Percentiles rank a stretch among this genome's conserved stretches.
Evolutionary conservation across 345 rosid species (phyloP).

Genomic region (Conringia planisiliqua): DNA sequence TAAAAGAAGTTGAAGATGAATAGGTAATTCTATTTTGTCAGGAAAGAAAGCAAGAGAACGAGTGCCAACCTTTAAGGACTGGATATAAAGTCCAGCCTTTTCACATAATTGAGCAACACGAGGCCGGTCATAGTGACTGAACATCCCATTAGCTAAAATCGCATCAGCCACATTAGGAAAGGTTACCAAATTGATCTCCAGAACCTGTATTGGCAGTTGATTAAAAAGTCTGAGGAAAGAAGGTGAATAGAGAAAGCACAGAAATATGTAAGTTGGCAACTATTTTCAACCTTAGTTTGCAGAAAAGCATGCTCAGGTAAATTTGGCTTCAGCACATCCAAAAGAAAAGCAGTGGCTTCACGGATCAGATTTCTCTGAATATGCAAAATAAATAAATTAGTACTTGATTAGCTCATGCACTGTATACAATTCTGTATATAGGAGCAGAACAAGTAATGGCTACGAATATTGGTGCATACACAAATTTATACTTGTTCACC

Average conservation of each 20-base stretch:
- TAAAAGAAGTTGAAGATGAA: not conserved
- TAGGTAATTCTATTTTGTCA: not conserved
- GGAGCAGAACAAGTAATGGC: not conserved
- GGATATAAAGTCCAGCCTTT: slow-evolving; percentile 92
- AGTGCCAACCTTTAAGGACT: slow-evolving; percentile 78
- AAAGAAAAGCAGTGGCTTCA: slow-evolving; percentile 95
- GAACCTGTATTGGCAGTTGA: slow-evolving; percentile 55
- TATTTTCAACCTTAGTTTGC: slow-evolving; percentile 71
- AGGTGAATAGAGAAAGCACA: not conserved
- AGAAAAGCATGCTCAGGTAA: slow-evolving; percentile 89
- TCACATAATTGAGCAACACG: slow-evolving; percentile 98
- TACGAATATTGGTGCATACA: not conserved
- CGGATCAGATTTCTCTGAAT: slow-evolving; percentile 91
- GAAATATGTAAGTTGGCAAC: not conserved
- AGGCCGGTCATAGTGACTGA: slow-evolving; percentile 96
- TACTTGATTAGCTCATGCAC: not conserved
- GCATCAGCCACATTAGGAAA: slow-evolving; percentile 99
- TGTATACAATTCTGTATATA: not conserved
- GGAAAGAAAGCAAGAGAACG: not conserved
- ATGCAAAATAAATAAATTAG: not conserved
- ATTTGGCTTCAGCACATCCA: slow-evolving; percentile 96
- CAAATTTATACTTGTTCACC: not conserved
- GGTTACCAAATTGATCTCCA: slow-evolving; percentile 97
- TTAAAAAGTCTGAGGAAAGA: slow-evolving; percentile 3
- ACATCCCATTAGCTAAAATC: slow-evolving; percentile 96